Percentiles rank a stretch among this genome's conserved stretches.
These are phyloP conservation scores for Saksenaea oblongispora DNA, from an alignment of 371 early-diverging fungal genomes.

Conservation along the genomic window DNA sequence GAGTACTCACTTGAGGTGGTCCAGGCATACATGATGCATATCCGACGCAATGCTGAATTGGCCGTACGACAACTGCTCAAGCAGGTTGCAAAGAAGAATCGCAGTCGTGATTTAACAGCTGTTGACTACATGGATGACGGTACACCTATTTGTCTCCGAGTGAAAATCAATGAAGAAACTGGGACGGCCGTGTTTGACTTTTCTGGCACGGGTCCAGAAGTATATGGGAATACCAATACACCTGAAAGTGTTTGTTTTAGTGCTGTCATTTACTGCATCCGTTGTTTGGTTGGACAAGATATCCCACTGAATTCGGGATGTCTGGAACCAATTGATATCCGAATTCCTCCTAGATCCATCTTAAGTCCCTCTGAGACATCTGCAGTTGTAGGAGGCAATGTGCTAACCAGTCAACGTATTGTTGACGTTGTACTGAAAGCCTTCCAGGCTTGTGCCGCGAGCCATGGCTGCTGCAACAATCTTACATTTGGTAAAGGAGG, in stretches of 20 bases:
- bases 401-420: slow-evolving; percentile 90
- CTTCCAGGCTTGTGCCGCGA: slow-evolving; percentile 90
- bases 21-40: slow-evolving; percentile 91
- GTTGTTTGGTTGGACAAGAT: slow-evolving; percentile 84
- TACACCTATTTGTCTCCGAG: slow-evolving; percentile 72
- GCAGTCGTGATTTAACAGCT: slow-evolving; percentile 59
- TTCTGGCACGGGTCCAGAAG: slow-evolving; percentile 86
- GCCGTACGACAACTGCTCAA: slow-evolving; percentile 82
- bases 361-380: slow-evolving; percentile 80
- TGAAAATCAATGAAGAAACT: slow-evolving; percentile 71
- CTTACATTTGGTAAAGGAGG: slow-evolving; percentile 89
- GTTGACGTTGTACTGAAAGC: slow-evolving; percentile 92
- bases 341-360: slow-evolving; percentile 77
- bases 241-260: slow-evolving; percentile 73
- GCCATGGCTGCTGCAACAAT: slow-evolving; percentile 96
- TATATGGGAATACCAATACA: slow-evolving; percentile 74
- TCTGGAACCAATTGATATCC: slow-evolving; percentile 78
- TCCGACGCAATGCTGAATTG: slow-evolving; percentile 82
- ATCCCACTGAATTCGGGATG: slow-evolving; percentile 97
- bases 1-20: slow-evolving; percentile 89
- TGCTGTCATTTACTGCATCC: slow-evolving; percentile 93
- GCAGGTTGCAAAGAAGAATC: slow-evolving; percentile 46
- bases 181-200: slow-evolving; percentile 92
- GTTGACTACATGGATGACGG: slow-evolving; percentile 96
- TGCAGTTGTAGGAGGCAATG: slow-evolving; percentile 98